Evolutionary conservation across 1,284 basidiomycete genomes (phyloP), one percentile per base, ranked within the genome.

Genomic region (Ganoderma sinense): DNA sequence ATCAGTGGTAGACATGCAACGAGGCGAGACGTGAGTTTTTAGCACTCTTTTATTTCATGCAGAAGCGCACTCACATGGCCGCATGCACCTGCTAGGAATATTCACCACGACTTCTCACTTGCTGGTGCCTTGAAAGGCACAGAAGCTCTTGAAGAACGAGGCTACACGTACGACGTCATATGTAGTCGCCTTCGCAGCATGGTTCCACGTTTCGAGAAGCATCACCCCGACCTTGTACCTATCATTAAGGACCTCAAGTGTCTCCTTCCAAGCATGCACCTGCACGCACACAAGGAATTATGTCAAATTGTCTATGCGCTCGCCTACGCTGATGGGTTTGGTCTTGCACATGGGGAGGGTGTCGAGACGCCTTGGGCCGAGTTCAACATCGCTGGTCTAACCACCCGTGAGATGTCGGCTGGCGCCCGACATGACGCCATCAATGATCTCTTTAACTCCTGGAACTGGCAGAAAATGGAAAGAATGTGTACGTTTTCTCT

Each of bases 311-410:
- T 59, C 2, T 68, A 68, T 29, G 39, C 55, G 0, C 31, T 64
- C 20, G 26, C 39, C 13, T 64, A 43, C 23, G 51, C 61, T 2
- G 2, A 7, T 5, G 53, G 66, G 2, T 68, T 58, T 29, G 66
- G 61, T 4, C 26, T 56, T 7, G n/a, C 33, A 1, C 51, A 68
- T 18, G 61, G 66, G 2, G 62, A 68, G 29, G 61, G 62, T 6
- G 66, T 68, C 0, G 66, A 68, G 36, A 62, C 51, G 0, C 62
- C 66, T 8, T 68, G 66, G 66, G 23, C 31, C 6, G 55, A 68
- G 20, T 48, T 68, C 40, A 64, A 63, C 18, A n/a, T 40, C 10
- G 62, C 62, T 18, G 66, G 66, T 1, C 39, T 55, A 2, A 13
- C 39, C 6, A 68, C 62, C 14, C 36, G 62, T 2, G 62, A 68